Base-by-base conservation (phyloP, 441 rosid species). In the Populus hybrid region DNA sequence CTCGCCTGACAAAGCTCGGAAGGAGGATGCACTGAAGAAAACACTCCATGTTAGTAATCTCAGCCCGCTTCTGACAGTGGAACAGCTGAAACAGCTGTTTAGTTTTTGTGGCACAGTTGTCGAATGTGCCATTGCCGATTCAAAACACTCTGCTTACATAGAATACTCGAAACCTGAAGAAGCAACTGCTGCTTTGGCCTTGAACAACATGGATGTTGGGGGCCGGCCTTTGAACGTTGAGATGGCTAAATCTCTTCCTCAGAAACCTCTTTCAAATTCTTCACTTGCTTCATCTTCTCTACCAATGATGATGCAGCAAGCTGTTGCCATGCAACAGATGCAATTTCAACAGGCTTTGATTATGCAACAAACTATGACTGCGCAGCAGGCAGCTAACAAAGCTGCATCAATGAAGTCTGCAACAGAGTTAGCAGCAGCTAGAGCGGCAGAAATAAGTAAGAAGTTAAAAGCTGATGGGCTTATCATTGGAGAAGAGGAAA, bases 261-360 rank as follows among this genome's bases (percentile, higher is more conserved):
- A 81, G 57, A 97, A 94, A 84, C 85, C 97, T 78, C 63, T 76
- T 66, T 72, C 84, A 76, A 88, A 85, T 80, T 86, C 92, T 81
- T 81, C 95, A 40, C n/a, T 79, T 59, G 78, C 88, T 79, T 87
- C 96, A 42, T 92, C 99, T 67, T 93, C 99, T 74, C 85, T 94
- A 80, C 98, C 98, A 77, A 84, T 93, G 93, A 91, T 96, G 95
- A 94, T 94, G 99, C 99, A 97, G 90, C 98, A 94, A 87, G 99
- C 99, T 77, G 98, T 97, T 84, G 98, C 95, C 30, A 91, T 93
- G 97, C 99, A 97, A 82, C 99, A 97, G 84, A 93, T 97, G 99
- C 98, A 97, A 77, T 97, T 94, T 84, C 99, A 97, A 74, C 98
- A 97, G 88, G 97, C 99, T 77, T 89, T 97, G 89, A 85, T 94